A percentile compares a stretch with the other conserved stretches of the same genome.
These are phyloP conservation scores for Myriangium duriaei DNA, from an alignment of 2,329 filamentous ascomycete species.

Conservation along the genomic window DNA sequence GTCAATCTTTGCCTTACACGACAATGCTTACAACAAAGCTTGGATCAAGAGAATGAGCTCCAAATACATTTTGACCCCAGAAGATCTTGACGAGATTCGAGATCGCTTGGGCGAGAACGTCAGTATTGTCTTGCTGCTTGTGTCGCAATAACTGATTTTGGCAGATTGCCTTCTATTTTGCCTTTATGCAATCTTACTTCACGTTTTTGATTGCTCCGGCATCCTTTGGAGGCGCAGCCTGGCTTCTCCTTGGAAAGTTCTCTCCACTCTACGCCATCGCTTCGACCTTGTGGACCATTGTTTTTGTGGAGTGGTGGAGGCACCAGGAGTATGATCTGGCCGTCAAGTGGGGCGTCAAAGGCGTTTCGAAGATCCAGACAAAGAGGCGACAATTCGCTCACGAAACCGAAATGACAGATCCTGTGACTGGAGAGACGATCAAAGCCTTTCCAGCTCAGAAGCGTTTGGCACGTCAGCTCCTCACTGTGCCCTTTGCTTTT, in stretches of 20 bases:
- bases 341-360: conserved; percentile 77
- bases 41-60: conserved; percentile 42
- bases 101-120: conserved; percentile 39
- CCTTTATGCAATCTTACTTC: conserved; percentile 86
- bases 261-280: conserved; percentile 68
- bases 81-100: conserved; percentile 39
- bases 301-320: conserved; percentile 95
- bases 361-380: conserved; percentile 69
- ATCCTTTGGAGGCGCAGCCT: conserved; percentile 61
- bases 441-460: conserved; percentile 65
- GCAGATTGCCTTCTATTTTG: conserved; percentile 84
- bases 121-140: conserved; percentile 9
- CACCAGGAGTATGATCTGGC: conserved; percentile 78
- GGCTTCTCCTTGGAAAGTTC: conserved; percentile 74
- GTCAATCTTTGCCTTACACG: conserved; percentile 37
- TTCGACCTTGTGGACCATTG: conserved; percentile 72
- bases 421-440: conserved; percentile 67
- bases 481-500: conserved; percentile 76
- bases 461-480: conserved; percentile 61
- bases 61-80: conserved; percentile 32
- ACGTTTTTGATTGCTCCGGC: conserved; percentile 73
- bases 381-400: conserved; percentile 66
- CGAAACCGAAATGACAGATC: conserved; percentile 64
- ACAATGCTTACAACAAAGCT: conserved; percentile 39
- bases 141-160: no score